Base-by-base conservation (phyloP, 202 grass and related monocot species). In the Zizania palustris region DNA sequence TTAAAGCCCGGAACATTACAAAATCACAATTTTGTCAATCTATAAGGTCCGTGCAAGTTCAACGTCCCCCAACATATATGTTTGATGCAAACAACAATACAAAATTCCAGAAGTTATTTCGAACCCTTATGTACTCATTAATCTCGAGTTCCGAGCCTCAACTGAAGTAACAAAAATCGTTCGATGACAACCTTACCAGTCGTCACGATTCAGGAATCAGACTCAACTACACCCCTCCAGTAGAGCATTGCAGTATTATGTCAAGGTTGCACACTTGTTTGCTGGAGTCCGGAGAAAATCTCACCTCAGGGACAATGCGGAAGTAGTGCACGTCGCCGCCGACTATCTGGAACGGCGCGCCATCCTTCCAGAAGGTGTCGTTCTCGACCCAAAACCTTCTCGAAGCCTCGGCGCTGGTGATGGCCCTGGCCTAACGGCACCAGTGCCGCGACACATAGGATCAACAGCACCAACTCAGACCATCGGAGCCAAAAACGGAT, bases 311-410 rank as follows among this genome's bases (percentile, higher is more conserved):
- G 44, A 98, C 80, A 73, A 92, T 84, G n/a, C 95, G 95, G 71
- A 98, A 98, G 67, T 98, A 98, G 75, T 95, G 95, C 0, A 98
- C 79, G 57, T 98, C 95, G 9, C 91, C 91, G 5, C 95, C 95
- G 57, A 98, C 89, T 69, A 98, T 95, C 86, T 85, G 91, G 75
- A 98, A 95, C 19, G 80, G 85, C 16, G 35, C 4, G 21, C 77
- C 87, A 51, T 94, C 89, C 86, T 98, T 94, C 87, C 78, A 75
- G 59, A 98, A 98, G 50, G 79, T 85, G 65, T 98, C 91, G 67
- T 89, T 73, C 72, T 90, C 87, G 49, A 98, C 94, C 87, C 77
- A 88, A 75, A 98, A 94, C 50, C 86, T 80, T 49, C 86, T 80
- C 21, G 86, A n/a, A 7, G 71, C 71, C 35, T 80, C 71, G 6